Conservation (phyloP, 805 yeast genomes). For the Candida ipomoeae region DNA sequence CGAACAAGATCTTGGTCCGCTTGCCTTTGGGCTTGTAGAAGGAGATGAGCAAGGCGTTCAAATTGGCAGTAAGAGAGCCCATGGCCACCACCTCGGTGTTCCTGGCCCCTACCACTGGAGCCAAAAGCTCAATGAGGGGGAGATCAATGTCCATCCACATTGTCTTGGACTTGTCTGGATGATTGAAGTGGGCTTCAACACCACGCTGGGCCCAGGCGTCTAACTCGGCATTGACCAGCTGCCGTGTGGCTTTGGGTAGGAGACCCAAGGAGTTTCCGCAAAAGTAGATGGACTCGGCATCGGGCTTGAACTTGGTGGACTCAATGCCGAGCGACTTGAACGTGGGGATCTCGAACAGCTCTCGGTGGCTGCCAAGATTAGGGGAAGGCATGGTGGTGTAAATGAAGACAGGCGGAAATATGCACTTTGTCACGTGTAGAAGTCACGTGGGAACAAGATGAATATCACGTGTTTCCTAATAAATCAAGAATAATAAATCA, state of each 20-base stretch:
- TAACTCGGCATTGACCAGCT: conserved; percentile 60
- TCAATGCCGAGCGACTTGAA: conserved; percentile 52
- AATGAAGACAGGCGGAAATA: too few species aligned
- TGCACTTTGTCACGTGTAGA: not conserved
- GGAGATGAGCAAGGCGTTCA: conserved; percentile 67
- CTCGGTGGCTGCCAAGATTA: conserved; percentile 30
- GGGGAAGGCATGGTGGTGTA: not conserved
- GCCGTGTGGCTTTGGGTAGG: conserved; percentile 66
- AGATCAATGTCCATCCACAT: conserved; percentile 84
- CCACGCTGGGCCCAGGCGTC: conserved; percentile 80
- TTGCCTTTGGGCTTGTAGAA: conserved; percentile 66
- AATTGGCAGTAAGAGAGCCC: conserved; percentile 80
- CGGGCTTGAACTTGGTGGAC: conserved; percentile 13
- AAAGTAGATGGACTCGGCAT: conserved; percentile 48
- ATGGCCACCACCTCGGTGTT: conserved; percentile 78
- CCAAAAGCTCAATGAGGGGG: conserved; percentile 64
- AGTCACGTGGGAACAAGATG: too few species aligned
- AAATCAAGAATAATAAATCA: too few species aligned
- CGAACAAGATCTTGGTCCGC: conserved; percentile 72
- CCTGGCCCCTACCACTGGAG: conserved; percentile 73
- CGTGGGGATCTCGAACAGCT: conserved; percentile 64
- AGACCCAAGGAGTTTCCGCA: conserved; percentile 95
- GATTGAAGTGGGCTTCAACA: conserved; percentile 81
- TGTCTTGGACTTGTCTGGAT: conserved; percentile 52
- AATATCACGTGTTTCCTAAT: too few species aligned